phyloP scores from a whole-genome alignment of 495 filamentous ascomycete species.

The Chaetomidium leptoderma region DNA sequence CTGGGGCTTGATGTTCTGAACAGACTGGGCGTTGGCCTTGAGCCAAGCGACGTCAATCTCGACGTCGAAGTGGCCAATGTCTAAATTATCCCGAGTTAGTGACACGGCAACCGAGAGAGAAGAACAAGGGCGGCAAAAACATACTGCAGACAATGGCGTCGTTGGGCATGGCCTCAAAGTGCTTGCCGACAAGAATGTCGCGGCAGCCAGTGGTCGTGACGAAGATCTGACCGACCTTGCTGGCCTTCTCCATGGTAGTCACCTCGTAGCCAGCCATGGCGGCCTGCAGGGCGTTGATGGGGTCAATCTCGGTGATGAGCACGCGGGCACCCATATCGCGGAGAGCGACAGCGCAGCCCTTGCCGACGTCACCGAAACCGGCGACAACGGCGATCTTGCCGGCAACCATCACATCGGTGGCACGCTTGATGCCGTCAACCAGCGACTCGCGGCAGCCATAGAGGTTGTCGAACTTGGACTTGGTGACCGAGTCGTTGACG shows the following conservation, averaged over 20 bases:
- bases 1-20: slow-evolving; percentile 99
- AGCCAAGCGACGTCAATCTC: slow-evolving; percentile 99
- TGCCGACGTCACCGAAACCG: slow-evolving; percentile 98
- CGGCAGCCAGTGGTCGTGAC: slow-evolving; percentile 99
- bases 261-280: slow-evolving; percentile 97
- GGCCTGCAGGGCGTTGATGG: slow-evolving; percentile 99
- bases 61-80: slow-evolving; percentile 99
- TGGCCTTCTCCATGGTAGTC: slow-evolving; percentile 95
- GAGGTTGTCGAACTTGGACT: slow-evolving; percentile 99
- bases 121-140: slow-evolving; percentile 30
- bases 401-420: slow-evolving; percentile 99
- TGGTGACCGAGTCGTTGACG: slow-evolving; percentile 98
- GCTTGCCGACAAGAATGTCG: slow-evolving; percentile 85
- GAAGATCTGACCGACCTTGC: slow-evolving; percentile 86
- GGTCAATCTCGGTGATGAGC: slow-evolving; percentile 94
- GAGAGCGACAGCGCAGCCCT: slow-evolving; percentile 94
- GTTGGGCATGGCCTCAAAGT: slow-evolving; percentile 97
- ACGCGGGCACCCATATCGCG: slow-evolving; percentile 96
- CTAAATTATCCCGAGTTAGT: slow-evolving; percentile 40
- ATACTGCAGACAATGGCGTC: slow-evolving; percentile 98
- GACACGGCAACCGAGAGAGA: not conserved
- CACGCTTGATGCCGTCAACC: slow-evolving; percentile 99
- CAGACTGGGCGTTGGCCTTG: slow-evolving; percentile 85
- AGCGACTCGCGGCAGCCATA: slow-evolving; percentile 99
- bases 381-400: slow-evolving; percentile 97